phyloP scores from a whole-genome alignment of 306 rosid species.

The Lathyrus tuberosus region DNA sequence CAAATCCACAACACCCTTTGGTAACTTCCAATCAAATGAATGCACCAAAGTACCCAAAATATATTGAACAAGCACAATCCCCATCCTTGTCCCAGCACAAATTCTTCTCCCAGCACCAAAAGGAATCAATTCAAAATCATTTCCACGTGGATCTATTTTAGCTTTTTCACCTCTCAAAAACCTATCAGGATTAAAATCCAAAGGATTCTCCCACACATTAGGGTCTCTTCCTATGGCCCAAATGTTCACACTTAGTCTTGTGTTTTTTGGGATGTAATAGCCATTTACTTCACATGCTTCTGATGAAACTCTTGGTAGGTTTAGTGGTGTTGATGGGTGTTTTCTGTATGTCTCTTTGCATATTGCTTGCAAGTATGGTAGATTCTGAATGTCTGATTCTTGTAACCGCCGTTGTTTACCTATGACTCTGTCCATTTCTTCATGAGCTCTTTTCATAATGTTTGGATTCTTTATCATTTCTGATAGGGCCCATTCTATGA shows the following conservation, averaged over 20 bases:
- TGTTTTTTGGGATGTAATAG: constrained; percentile 49
- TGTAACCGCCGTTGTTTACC: constrained; percentile 20
- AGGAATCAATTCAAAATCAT: constrained; percentile 55
- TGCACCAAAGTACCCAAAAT: constrained; percentile 42
- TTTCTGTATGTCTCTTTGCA: constrained; percentile 43
- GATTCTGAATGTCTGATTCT: constrained; percentile 46
- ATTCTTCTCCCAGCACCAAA: constrained; percentile 49
- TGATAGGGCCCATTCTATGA: constrained; percentile 54
- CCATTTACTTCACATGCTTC: constrained; percentile 52
- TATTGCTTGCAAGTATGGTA: constrained; percentile 50
- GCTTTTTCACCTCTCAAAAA: constrained; percentile 43
- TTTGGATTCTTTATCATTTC: constrained; percentile 50
- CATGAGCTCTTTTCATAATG: constrained; percentile 44
- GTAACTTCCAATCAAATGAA: constrained; percentile 42
- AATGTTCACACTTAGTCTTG: constrained; percentile 50
- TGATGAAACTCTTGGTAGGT: constrained; percentile 35
- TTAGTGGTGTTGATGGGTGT: constrained; percentile 43
- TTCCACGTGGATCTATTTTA: constrained; percentile 46
- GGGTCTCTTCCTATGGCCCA: constrained; percentile 66
- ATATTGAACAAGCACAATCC: constrained; percentile 35
- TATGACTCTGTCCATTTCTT: constrained; percentile 52
- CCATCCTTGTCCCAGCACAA: constrained; percentile 42
- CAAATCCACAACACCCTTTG: constrained; percentile 24
- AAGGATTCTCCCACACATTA: constrained; percentile 51
- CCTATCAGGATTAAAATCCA: constrained; percentile 50